A percentile compares a stretch with the other conserved stretches of the same genome.
Conservation (phyloP, 768 basidiomycete species). For the Leucocoprinus sp. region DNA sequence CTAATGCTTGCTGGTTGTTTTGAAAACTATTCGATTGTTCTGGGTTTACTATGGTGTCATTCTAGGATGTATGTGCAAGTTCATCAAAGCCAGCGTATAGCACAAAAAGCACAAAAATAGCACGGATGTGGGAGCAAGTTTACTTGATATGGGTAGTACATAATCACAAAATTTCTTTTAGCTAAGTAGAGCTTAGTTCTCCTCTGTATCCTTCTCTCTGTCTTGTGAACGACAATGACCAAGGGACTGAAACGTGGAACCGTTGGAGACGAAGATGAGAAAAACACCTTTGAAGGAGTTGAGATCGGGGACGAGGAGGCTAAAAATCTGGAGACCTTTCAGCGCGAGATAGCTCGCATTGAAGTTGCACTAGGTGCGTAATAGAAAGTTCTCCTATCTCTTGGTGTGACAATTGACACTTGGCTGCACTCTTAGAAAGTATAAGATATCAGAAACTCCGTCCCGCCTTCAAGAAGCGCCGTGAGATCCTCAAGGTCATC, state of each 20-base stretch:
- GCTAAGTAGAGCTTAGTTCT: too few species aligned
- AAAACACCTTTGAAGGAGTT: slow-evolving; percentile 56
- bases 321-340: slow-evolving; percentile 52
- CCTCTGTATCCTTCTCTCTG: slow-evolving; percentile 14
- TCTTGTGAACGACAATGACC: slow-evolving; percentile 23
- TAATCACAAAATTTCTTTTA: slow-evolving; percentile 22
- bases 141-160: slow-evolving; percentile 18
- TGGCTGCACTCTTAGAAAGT: slow-evolving; percentile 42
- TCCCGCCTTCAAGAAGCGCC: slow-evolving; percentile 65
- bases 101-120: background rate
- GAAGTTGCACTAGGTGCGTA: slow-evolving; percentile 67
- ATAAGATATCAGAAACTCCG: slow-evolving; percentile 46
- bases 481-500: slow-evolving; percentile 56
- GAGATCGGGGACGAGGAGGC: slow-evolving; percentile 69
- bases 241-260: slow-evolving; percentile 68
- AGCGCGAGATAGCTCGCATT: slow-evolving; percentile 61
- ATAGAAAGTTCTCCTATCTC: background rate
- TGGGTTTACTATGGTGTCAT: too few species aligned
- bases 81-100: too few species aligned
- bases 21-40: background rate
- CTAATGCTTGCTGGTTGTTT: slow-evolving; percentile 5
- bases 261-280: slow-evolving; percentile 71
- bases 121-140: slow-evolving; percentile 1
- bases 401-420: slow-evolving; percentile 3
- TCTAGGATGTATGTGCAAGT: too few species aligned